phyloP scores from a whole-genome alignment of 1,284 basidiomycete genomes.

The Hemileia vastatrix region DNA sequence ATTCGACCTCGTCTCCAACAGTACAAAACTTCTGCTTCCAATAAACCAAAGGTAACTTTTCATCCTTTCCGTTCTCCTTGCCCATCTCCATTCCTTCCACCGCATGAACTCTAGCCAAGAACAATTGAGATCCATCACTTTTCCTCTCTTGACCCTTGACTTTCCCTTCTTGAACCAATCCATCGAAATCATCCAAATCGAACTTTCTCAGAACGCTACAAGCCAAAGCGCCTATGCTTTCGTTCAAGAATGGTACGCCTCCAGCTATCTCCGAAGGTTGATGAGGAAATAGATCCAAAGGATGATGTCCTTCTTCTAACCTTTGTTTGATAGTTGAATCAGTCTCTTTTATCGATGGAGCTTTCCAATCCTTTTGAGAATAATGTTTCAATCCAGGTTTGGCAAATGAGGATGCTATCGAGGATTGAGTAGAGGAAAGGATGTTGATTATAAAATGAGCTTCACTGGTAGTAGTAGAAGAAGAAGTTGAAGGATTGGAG shows the following conservation, averaged over 20 bases:
- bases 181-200: constrained; percentile 2
- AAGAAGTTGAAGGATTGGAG: background rate
- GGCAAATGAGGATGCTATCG: constrained; percentile 13
- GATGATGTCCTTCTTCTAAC: background rate
- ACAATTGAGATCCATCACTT: constrained; percentile 9
- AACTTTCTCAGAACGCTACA: constrained; percentile 11
- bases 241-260: constrained; percentile 8
- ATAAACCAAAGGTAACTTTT: constrained; percentile 16
- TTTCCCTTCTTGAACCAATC: background rate
- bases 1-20: background rate
- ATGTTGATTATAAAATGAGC: constrained; percentile 24
- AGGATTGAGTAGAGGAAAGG: constrained; percentile 13
- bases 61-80: background rate
- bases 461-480: background rate
- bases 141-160: background rate
- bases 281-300: background rate
- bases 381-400: constrained; percentile 14
- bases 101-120: constrained; percentile 21
- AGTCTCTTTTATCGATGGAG: background rate
- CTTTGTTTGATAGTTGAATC: too few relatives aligned
- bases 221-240: constrained; percentile 17
- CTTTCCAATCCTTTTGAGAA: background rate
- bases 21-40: constrained; percentile 21
- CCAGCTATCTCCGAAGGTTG: constrained; percentile 7
- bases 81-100: constrained; percentile 4